phyloP scores from a whole-genome alignment of 2,329 filamentous ascomycete genomes.

The Didymella pinodella region DNA sequence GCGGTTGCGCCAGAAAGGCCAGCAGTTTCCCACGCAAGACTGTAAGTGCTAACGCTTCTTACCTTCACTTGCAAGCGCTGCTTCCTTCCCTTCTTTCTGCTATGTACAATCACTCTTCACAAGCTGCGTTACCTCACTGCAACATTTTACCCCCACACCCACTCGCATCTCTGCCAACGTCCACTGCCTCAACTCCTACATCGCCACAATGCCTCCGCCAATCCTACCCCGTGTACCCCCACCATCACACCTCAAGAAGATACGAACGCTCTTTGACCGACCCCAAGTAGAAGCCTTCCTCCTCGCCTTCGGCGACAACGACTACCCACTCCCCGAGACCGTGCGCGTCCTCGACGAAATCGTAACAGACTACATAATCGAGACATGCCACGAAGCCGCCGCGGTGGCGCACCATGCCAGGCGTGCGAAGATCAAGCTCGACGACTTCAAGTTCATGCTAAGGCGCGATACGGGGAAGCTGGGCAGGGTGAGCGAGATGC shows the following conservation, averaged over 20 bases:
- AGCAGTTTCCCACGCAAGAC: slow-evolving; percentile 56
- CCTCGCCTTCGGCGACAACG: slow-evolving; percentile 80
- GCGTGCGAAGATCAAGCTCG: slow-evolving; percentile 96
- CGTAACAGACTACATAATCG: slow-evolving; percentile 90
- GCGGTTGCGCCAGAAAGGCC: slow-evolving; percentile 57
- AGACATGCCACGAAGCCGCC: slow-evolving; percentile 88
- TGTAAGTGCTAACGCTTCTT: slow-evolving; percentile 39
- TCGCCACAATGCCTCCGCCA: slow-evolving; percentile 5
- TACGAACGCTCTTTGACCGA: slow-evolving; percentile 17
- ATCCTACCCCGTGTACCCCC: slow-evolving; percentile 20
- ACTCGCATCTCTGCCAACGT: not conserved
- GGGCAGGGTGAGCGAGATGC: slow-evolving; percentile 86
- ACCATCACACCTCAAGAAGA: slow-evolving; percentile 15
- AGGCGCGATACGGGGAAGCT: slow-evolving; percentile 84
- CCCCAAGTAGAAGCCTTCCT: slow-evolving; percentile 73
- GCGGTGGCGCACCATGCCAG: slow-evolving; percentile 84
- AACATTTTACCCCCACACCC: too few species aligned
- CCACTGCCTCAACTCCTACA: slow-evolving; percentile 1
- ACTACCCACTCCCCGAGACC: slow-evolving; percentile 80
- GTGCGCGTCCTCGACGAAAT: slow-evolving; percentile 92
- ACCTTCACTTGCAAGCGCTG: not conserved
- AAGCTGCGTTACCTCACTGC: not conserved
- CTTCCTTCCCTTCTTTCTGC: not conserved
- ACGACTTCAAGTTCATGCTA: slow-evolving; percentile 95
- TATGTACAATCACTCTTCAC: not conserved